phyloP scores from a whole-genome alignment of 768 basidiomycete species.

The Suillus ampliporus region DNA sequence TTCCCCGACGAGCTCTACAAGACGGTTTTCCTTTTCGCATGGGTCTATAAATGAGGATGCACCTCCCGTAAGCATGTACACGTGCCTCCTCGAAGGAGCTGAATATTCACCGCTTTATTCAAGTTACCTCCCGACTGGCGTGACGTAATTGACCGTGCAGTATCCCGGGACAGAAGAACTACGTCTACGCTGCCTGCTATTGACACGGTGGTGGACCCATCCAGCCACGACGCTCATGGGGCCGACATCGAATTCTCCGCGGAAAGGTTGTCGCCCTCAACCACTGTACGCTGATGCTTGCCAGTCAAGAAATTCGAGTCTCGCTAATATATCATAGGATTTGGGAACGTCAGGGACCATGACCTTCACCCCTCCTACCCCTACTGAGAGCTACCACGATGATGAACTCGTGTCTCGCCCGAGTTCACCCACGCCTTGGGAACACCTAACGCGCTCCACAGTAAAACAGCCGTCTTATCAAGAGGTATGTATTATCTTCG shows the following conservation, averaged over 20 bases:
- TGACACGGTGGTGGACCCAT: conserved; percentile 38
- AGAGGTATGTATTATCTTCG: conserved; percentile 24
- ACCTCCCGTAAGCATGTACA: conserved; percentile 36
- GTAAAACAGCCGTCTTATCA: conserved; percentile 16
- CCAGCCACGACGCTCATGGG: conserved; percentile 29
- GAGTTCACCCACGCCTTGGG: conserved; percentile 42
- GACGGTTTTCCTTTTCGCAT: conserved; percentile 35
- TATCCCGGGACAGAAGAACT: conserved; percentile 35
- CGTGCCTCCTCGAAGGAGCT: conserved; percentile 2
- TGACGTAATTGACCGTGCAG: conserved; percentile 38
- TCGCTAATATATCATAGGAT: conserved; percentile 37
- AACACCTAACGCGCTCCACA: conserved; percentile 20
- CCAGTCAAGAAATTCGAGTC: conserved; percentile 26
- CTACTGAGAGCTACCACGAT: conserved; percentile 37
- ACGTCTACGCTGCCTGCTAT: conserved; percentile 36
- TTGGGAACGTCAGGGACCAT: conserved; percentile 36
- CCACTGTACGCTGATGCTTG: conserved; percentile 39
- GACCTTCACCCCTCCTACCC: conserved; percentile 40
- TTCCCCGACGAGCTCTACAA: conserved; percentile 40
- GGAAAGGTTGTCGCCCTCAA: conserved; percentile 40
- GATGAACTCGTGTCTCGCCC: conserved; percentile 41
- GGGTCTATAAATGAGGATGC: conserved; percentile 26
- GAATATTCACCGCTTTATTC: conserved; percentile 15
- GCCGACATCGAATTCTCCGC: conserved; percentile 30
- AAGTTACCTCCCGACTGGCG: conserved; percentile 45